These are phyloP conservation scores for Psilocybe sp. DNA, from an alignment of 768 basidiomycete genomes.

Conservation along the genomic window DNA sequence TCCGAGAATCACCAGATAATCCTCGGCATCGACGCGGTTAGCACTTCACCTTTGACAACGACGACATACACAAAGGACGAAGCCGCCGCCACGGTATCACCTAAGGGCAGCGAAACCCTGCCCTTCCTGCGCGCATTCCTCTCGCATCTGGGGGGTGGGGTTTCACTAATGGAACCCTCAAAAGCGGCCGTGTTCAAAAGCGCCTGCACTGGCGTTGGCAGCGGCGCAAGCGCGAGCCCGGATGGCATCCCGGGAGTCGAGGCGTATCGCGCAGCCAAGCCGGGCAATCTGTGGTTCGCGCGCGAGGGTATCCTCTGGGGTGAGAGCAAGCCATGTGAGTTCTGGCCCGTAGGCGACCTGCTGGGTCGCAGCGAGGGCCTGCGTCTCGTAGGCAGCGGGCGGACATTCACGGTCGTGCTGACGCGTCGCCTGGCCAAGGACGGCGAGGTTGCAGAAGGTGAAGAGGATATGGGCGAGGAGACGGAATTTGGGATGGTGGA, in stretches of 20 bases:
- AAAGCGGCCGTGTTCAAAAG: conserved; percentile 50
- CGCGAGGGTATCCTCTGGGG: conserved; percentile 68
- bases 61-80: conserved; percentile 32
- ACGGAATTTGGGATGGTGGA: conserved; percentile 74
- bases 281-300: conserved; percentile 72
- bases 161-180: conserved; percentile 48
- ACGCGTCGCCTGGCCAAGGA: conserved; percentile 30
- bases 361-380: conserved; percentile 46
- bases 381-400: conserved; percentile 58
- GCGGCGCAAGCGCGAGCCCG: conserved; percentile 31
- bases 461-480: conserved; percentile 49
- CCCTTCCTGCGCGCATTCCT: conserved; percentile 51
- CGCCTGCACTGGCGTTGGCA: conserved; percentile 33
- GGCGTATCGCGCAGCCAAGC: conserved; percentile 70
- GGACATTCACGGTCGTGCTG: conserved; percentile 64
- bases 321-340: conserved; percentile 74
- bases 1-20: conserved; percentile 53
- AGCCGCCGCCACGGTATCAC: conserved; percentile 24
- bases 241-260: conserved; percentile 60
- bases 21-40: conserved; percentile 66
- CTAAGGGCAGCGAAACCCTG: conserved; percentile 56
- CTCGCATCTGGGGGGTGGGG: conserved; percentile 35
- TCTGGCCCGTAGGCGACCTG: conserved; percentile 66
- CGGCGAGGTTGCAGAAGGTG: conserved; percentile 32
- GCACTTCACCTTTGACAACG: conserved; percentile 42